phyloP scores from a whole-genome alignment of 345 rosid species.

The Cardamine chenopodiifolia region DNA sequence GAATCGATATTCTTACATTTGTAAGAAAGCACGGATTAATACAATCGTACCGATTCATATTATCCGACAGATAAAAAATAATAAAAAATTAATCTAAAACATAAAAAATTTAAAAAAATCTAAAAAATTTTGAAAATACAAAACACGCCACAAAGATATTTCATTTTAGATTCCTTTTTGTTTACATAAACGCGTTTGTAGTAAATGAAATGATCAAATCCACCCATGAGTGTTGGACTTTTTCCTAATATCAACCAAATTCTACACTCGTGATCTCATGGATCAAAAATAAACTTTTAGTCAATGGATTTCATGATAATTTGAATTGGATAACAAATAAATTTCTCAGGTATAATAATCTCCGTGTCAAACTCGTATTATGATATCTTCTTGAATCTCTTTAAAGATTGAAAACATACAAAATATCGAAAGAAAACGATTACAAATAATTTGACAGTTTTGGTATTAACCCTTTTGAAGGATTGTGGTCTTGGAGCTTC shows the following conservation, averaged over 20 bases:
- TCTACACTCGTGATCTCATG: neutral
- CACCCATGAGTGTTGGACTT: neutral
- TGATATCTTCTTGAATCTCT: neutral
- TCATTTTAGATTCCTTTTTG: neutral
- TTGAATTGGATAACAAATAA: neutral
- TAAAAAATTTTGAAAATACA: no score
- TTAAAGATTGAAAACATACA: neutral
- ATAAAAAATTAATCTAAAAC: no score
- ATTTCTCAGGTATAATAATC: neutral
- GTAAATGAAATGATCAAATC: neutral
- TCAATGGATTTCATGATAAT: neutral
- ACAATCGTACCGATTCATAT: no score
- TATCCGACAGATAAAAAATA: no score
- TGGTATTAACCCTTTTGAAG: slow-evolving; percentile 26
- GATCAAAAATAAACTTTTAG: neutral
- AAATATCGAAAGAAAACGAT: neutral
- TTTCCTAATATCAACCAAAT: neutral
- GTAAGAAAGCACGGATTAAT: no score
- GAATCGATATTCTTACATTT: no score
- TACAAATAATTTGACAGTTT: neutral
- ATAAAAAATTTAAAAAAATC: no score
- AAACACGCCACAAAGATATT: no score
- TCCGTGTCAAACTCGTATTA: neutral
- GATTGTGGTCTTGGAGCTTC: slow-evolving; percentile 26
- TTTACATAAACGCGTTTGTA: neutral